Evolutionary conservation across 805 yeast species (phyloP), one percentile per base, ranked within the genome.

Genomic region (Pichia eremophila): DNA sequence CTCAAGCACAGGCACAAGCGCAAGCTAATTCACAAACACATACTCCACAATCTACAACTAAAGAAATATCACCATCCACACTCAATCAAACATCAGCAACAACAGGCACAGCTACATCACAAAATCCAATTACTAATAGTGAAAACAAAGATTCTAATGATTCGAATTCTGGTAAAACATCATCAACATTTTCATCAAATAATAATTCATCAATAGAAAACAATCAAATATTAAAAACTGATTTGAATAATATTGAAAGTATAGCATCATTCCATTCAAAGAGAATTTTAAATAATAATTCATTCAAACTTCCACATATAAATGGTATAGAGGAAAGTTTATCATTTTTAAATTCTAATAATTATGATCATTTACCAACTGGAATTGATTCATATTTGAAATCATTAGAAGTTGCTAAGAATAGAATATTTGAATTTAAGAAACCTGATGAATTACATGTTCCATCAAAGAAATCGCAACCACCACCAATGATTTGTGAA

Each of bases 331-430:
- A 51, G 35, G 42, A 48, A n/a, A 25, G 46, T n/a, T 46, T 57
- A 17, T 49, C 59, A 31, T 59, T 59, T 38, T 27, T 55, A 40
- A 59, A 58, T 46, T 29, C 54, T 1, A 46, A 59, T 2, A 54
- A 52, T 43, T 60, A 51, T 41, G 43, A 55, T 1, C 60, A 62
- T 38, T 48, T 64, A 22, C 66, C 66, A 2, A 53, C 41, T 1
- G 64, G 62, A 10, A 54, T 56, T 36, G 54, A 57, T 2, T 48
- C 49, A 2, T 61, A 64, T 40, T 48, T 59, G 22, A 48, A 56
- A 31, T 53, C 62, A 4, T 45, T 65, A 46, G 68, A 67, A 40
- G 45, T 50, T 11, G 63, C 69, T 14, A 68, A 65, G 49, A 57
- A 61, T n/a, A 54, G 68, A 40, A 28, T 59, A 18, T 46, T 53